Evolutionary conservation across 164 flowering plant species (phyloP).

Genomic region (Vitis labrusca): DNA sequence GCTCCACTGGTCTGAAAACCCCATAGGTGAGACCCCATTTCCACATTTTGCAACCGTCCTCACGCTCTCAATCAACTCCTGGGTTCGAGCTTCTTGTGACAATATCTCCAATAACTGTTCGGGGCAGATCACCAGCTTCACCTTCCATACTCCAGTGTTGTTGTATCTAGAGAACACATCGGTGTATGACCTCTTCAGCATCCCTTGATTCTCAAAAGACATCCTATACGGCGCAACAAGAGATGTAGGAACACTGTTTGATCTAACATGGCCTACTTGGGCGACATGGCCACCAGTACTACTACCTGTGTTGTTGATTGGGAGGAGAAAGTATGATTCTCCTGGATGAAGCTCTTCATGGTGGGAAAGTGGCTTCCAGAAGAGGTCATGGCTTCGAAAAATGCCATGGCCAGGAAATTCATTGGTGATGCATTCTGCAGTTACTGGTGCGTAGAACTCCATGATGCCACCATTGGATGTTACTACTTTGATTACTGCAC

Average conservation of each 20-base stretch:
- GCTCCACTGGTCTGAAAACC: conserved; percentile 74
- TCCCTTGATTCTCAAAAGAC: conserved; percentile 62
- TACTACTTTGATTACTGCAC: conserved; percentile 48
- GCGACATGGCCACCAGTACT: conserved; percentile 4
- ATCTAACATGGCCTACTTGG: conserved; percentile 37
- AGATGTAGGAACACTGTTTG: conserved; percentile 33
- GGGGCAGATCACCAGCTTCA: conserved; percentile 80
- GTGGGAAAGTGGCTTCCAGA: conserved; percentile 58
- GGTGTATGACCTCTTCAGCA: conserved; percentile 42
- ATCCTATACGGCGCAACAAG: conserved; percentile 61
- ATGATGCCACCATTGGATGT: conserved; percentile 77
- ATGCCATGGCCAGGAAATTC: conserved; percentile 81
- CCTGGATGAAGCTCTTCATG: conserved; percentile 60
- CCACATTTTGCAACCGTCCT: conserved; percentile 86
- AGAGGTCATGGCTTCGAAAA: conserved; percentile 49
- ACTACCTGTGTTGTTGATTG: conserved; percentile 25
- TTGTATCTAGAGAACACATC: conserved; percentile 36
- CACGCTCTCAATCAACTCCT: conserved; percentile 75
- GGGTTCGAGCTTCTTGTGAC: conserved; percentile 58
- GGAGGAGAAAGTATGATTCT: conserved; percentile 69
- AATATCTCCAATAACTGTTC: conserved; percentile 69
- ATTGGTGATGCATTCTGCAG: conserved; percentile 58
- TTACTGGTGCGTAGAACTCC: conserved; percentile 70
- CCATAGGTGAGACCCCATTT: conserved; percentile 29
- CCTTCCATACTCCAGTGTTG: conserved; percentile 73